Evolutionary conservation across 1,284 basidiomycete genomes (phyloP), one percentile per base, ranked within the genome.

Genomic region (Pulchroboletus neoregius): DNA sequence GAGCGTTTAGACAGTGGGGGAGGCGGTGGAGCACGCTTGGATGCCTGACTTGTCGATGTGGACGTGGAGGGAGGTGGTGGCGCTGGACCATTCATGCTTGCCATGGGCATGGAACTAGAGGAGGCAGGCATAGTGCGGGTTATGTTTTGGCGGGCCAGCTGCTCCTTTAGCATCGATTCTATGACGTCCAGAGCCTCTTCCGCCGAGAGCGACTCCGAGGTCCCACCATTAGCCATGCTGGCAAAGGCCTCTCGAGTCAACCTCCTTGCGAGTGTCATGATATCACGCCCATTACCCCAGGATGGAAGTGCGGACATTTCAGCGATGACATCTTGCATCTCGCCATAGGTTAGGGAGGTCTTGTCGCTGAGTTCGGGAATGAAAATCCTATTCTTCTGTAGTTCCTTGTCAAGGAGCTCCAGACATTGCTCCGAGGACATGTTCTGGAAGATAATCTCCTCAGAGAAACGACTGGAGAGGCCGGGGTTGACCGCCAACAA

Each of bases 231-330:
- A 6, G 54, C 64, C 38, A 61, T 34, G 39, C 58, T 56, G 5
- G 49, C 50, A 36, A 59, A 63, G 0, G 67, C 75, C 2, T 54
- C 28, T 15, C 61, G 57, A 10, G 71, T 59, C 66, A 84, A 71
- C 34, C 69, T 58, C 53, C 74, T 76, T 4, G 76, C 65, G 2
- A 83, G 62, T 0, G 75, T 78, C 45, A 75, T 68, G 49, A 84
- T 70, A 48, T 83, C 79, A 7, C 83, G 72, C 1, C 78, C 82
- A 46, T 84, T 84, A 0, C 81, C 81, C 81, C 81, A 84, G 2
- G 73, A 74, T 4, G 70, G 65, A 1, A 82, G 63, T 2, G 51
- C 40, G 2, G 73, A 66, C 48, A 84, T 65, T n/a, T 70, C 42
- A 9, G 58, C 49, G 30, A 83, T 51, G 12, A 72, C 31, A 4